Evolutionary conservation across 768 basidiomycete genomes (phyloP), one percentile per base, ranked within the genome.

Genomic region (Boletus barrowsii): DNA sequence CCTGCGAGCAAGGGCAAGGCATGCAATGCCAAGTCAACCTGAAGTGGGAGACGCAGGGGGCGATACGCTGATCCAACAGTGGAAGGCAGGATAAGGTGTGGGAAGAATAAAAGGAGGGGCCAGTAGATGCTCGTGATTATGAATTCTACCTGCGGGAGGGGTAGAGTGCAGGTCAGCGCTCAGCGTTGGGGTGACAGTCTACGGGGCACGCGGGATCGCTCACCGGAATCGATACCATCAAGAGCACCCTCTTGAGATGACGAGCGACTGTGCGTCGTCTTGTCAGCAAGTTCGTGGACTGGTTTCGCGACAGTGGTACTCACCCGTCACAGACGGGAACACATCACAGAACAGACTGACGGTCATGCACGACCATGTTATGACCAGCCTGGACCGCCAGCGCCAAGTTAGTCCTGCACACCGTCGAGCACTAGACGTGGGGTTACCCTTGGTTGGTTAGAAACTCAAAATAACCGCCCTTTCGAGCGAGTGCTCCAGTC

Each of bases 361-460:
- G 14, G 69, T 36, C 75, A 79, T 76, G 22, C 72, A 78, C 5
- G 71, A 33, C 67, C 72, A 74, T 40, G 81, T 72, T 5, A 70
- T 56, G 18, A 65, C 69, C 75, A 62, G 14, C 42, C 63, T 68
- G 35, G 33, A 35, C 32, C 29, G 20, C 17, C 9, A 35, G 17
- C 1, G 7, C 6, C 17, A 20, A 8, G 46, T 61, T 13, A 58
- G 54, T 11, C 4, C 10, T 52, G 44, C 13, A n/a, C 17, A 10
- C 26, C 3, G 8, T 1, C 8, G 8, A 26, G n/a, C n/a, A 33
- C 10, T 0, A 11, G 29, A 32, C 13, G 20, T 10, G 2, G 41
- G 22, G 6, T 35, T 46, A 66, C 89, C 87, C 88, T 69, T 89
- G 83, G 59, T 91, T 87, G 1, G 91, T 93, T 50, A 93, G 72